Base-by-base conservation (phyloP, 2,329 filamentous ascomycete genomes). In the Massarina eburnea region DNA sequence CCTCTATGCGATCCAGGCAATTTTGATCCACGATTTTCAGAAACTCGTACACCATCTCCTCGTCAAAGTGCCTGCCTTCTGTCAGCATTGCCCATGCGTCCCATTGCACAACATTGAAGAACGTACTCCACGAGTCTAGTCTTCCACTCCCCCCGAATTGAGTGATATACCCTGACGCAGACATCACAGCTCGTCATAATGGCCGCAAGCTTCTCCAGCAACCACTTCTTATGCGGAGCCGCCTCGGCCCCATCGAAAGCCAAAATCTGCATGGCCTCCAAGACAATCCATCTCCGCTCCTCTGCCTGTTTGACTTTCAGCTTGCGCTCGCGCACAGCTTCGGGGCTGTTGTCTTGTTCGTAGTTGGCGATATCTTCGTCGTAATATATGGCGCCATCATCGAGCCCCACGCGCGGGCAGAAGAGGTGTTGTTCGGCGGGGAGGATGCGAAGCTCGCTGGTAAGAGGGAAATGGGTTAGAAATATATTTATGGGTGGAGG, bases 141-240 rank as follows among this genome's bases (percentile, higher is more conserved):
- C 36, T 64, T 68, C 57, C 77, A 67, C 40, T 73, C 67, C 3
- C 58, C 57, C 32, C 75, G 61, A 7, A 68, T 67, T 39, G 73
- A 71, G 55, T 79, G 74, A 46, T 73, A 79, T 20, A 75, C 68
- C 15, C 76, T 69, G 22, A 78, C 70, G 57, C 76, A 79, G 51
- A 78, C 70, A 48, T 78, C 76, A 54, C 76, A 79, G 40, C 67
- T 68, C 27, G 59, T 66, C 57, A 79, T 70, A 49, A 76, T 71
- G 12, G 52, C 52, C 36, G 67, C 58, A 45, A 78, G 58, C n/a
- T 69, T 58, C 8, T 60, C 55, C 39, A 67, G 64, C 20, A 78
- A 57, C 60, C 68, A 71, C 42, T 69, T 58, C 42, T 74, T 70
- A 48, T 73, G 73, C 33, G 64, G 59, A 27, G 58, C 55, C n/a